Conservation (phyloP, 2,329 filamentous ascomycete genomes). For the Elsinoe ampelina region DNA sequence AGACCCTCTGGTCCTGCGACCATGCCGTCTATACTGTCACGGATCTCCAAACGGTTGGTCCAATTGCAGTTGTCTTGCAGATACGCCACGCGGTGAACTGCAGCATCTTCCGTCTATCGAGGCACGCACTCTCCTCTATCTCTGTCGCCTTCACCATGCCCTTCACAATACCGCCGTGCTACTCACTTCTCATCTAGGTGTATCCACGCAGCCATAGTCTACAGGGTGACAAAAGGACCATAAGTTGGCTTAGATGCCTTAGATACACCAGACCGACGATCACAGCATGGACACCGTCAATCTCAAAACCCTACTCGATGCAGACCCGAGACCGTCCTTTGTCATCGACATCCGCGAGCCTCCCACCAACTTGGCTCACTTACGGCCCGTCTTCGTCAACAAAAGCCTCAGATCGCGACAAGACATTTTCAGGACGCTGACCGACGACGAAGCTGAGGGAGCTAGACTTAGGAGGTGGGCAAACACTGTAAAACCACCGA, state of each 20-base stretch:
- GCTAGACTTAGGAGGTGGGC: constrained; percentile 7
- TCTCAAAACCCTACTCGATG: constrained; percentile 2
- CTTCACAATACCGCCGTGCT: not conserved
- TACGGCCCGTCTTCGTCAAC: constrained; percentile 5
- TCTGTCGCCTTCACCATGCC: not conserved
- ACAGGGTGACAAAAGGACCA: not conserved
- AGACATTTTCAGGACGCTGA: not conserved
- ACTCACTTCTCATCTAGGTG: no score
- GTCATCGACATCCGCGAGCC: not conserved
- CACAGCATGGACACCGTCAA: constrained; percentile 3
- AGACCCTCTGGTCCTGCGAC: not conserved
- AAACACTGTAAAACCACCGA: not conserved
- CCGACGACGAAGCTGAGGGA: not conserved
- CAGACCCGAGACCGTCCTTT: constrained; percentile 8
- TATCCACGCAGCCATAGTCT: not conserved
- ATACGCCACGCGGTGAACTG: not conserved
- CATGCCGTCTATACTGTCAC: not conserved
- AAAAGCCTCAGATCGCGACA: not conserved
- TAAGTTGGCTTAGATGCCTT: not conserved
- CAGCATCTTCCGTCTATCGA: not conserved
- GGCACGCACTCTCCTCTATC: not conserved
- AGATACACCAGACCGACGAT: not conserved
- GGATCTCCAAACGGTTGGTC: not conserved
- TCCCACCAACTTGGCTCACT: not conserved
- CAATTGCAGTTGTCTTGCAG: not conserved